These are phyloP conservation scores for Trichosporon coremiiforme DNA, from an alignment of 1,284 basidiomycete species.

Conservation along the genomic window DNA sequence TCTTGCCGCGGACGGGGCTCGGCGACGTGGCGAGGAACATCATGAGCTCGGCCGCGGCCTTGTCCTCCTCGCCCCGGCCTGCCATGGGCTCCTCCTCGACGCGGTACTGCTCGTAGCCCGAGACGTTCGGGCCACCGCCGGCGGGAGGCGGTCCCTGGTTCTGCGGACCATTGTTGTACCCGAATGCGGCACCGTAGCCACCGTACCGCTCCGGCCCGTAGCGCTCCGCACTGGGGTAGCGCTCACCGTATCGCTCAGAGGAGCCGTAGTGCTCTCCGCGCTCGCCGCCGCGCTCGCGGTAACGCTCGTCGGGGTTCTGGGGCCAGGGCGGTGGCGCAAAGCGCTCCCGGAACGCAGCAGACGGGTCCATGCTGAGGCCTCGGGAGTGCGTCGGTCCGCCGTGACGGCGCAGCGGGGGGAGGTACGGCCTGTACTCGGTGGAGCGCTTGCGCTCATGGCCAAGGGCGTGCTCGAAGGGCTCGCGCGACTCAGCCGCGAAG, in stretches of 20 bases:
- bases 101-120: constrained; percentile 16
- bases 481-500: constrained; percentile 26
- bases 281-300: not conserved
- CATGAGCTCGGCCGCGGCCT: constrained; percentile 54
- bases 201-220: constrained; percentile 14
- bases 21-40: constrained; percentile 56
- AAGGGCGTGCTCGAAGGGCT: constrained; percentile 21
- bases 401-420: not conserved
- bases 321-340: constrained; percentile 24
- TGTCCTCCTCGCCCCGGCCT: constrained; percentile 45
- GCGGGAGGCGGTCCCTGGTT: no score
- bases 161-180: not conserved
- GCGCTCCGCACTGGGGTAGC: constrained; percentile 22
- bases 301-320: constrained; percentile 17
- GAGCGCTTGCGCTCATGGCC: constrained; percentile 15
- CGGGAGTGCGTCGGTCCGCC: constrained; percentile 47
- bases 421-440: constrained; percentile 11
- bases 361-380: constrained; percentile 31
- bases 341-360: constrained; percentile 25
- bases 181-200: not conserved
- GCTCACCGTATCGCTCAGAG: constrained; percentile 8
- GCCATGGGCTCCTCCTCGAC: constrained; percentile 19
- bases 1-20: constrained; percentile 34
- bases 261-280: constrained; percentile 7
- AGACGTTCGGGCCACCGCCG: not conserved